Conservation (phyloP, 176 grass and related monocot genomes). For the Cenchrus americanus region DNA sequence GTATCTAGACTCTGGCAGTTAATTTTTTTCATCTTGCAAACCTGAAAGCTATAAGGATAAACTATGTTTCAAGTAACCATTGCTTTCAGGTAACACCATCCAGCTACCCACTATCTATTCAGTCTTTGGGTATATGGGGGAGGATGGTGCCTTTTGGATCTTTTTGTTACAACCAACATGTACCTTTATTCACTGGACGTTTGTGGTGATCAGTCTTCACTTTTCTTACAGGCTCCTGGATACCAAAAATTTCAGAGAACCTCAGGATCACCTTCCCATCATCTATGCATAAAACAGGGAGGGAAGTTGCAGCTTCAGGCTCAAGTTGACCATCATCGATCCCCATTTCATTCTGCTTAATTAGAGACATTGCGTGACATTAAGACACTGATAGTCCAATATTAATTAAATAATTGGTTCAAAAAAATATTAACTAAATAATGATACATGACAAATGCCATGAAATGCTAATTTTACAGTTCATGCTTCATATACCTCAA, state of each 20-base stretch:
- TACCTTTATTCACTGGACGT: constrained; percentile 68
- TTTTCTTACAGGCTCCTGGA: constrained; percentile 73
- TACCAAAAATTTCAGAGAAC: constrained; percentile 97
- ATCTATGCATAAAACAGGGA: constrained; percentile 90
- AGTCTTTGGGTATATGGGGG: background rate
- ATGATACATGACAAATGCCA: constrained; percentile 11
- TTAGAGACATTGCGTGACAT: constrained; percentile 35
- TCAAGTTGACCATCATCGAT: constrained; percentile 57
- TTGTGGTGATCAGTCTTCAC: constrained; percentile 59
- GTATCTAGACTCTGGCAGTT: background rate
- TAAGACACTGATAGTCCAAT: background rate
- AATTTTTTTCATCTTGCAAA: constrained; percentile 18
- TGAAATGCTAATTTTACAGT: constrained; percentile 31
- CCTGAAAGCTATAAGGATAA: background rate
- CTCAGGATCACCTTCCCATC: constrained; percentile 78
- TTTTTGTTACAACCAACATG: constrained; percentile 21
- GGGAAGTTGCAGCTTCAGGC: constrained; percentile 52
- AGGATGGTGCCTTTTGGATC: constrained; percentile 11
- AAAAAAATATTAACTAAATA: too few species aligned
- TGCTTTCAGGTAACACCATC: constrained; percentile 23
- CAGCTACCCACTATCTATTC: constrained; percentile 28
- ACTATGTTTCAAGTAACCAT: background rate
- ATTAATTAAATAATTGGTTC: background rate
- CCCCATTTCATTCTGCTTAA: constrained; percentile 56
- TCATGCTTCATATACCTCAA: constrained; percentile 43